A percentile compares a stretch with the other conserved stretches of the same genome.
These are phyloP conservation scores for Murraya koenigii DNA, from an alignment of 345 rosid species.

Conservation along the genomic window DNA sequence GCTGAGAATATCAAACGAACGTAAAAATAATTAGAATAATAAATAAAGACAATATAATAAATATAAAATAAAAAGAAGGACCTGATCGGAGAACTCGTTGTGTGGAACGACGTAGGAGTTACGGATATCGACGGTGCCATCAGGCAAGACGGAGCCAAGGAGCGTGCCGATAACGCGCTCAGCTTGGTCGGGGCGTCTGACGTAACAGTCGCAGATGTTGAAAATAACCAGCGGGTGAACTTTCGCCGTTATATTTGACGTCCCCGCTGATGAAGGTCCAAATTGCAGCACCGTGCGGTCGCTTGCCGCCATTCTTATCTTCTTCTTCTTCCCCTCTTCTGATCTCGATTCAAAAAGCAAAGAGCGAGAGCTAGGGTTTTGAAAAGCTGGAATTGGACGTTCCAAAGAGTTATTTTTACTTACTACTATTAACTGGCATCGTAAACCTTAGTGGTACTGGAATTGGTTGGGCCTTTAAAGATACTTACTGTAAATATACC, in stretches of 20 bases:
- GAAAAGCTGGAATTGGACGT: background rate
- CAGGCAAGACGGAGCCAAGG: conserved; percentile 79
- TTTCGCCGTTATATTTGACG: conserved; percentile 44
- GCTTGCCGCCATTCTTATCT: conserved; percentile 58
- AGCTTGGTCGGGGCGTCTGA: conserved; percentile 89
- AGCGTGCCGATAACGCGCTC: conserved; percentile 97
- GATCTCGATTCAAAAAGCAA: background rate
- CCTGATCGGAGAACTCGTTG: conserved; percentile 90
- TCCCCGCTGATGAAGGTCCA: conserved; percentile 33
- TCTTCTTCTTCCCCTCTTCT: background rate
- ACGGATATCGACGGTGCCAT: conserved; percentile 90
- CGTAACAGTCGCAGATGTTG: conserved; percentile 92
- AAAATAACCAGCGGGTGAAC: conserved; percentile 89
- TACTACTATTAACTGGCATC: background rate
- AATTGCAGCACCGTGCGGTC: conserved; percentile 75
- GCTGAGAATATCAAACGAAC: background rate
- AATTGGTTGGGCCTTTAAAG: no score
- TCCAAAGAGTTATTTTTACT: background rate
- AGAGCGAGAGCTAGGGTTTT: conserved; percentile 28
- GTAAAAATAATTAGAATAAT: background rate
- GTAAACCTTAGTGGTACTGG: no score
- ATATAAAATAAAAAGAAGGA: conserved; percentile 4
- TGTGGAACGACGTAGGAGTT: conserved; percentile 98
- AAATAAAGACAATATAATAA: background rate
- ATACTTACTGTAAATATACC: no score